These are phyloP conservation scores for Neonectria neomacrospora DNA, from an alignment of 2,329 filamentous ascomycete genomes.

Conservation along the genomic window DNA sequence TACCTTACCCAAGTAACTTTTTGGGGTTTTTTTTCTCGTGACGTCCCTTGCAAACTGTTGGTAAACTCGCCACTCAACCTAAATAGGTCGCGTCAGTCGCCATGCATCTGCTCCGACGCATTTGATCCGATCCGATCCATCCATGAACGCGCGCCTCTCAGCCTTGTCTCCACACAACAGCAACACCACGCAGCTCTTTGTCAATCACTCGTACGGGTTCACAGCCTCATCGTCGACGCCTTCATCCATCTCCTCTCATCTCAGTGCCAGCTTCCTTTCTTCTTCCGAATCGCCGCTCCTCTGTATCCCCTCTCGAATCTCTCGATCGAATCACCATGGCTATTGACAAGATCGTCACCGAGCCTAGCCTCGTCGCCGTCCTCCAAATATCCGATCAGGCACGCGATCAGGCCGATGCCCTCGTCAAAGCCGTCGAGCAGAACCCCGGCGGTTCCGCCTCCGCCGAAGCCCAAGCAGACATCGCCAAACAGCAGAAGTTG, in stretches of 20 bases:
- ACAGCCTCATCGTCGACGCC: slow-evolving; percentile 16
- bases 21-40: not conserved
- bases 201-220: not conserved
- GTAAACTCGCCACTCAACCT: not conserved
- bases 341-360: slow-evolving; percentile 54
- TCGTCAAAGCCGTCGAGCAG: slow-evolving; percentile 66
- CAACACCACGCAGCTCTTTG: slow-evolving; percentile 10
- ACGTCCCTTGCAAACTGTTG: not conserved
- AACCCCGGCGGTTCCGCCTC: slow-evolving; percentile 56
- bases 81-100: not conserved
- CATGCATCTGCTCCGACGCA: not conserved
- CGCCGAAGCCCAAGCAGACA: slow-evolving; percentile 64
- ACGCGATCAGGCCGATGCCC: slow-evolving; percentile 74
- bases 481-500: slow-evolving; percentile 81
- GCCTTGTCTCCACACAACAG: slow-evolving; percentile 20
- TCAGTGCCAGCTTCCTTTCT: not conserved
- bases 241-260: not conserved
- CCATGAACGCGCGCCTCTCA: slow-evolving; percentile 9
- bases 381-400: slow-evolving; percentile 79
- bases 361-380: slow-evolving; percentile 70
- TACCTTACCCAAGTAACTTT: not conserved
- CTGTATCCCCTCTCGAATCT: not conserved
- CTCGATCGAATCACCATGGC: slow-evolving; percentile 45
- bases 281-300: not conserved
- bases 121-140: slow-evolving; percentile 24